Conservation (phyloP, 345 rosid species). For the Acer yangbiense region DNA sequence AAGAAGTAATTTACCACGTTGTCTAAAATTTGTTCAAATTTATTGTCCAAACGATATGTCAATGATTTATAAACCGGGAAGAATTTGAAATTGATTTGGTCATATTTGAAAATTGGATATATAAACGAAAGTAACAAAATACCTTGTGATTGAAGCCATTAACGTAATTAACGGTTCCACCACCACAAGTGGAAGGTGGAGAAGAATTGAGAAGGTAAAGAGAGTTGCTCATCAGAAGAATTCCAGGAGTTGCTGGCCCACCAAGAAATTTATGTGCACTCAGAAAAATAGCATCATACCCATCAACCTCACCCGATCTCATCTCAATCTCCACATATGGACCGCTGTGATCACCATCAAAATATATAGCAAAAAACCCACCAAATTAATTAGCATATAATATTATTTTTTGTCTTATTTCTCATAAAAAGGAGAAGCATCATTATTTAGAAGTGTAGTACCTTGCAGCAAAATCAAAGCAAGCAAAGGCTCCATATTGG, state of each 20-base stretch:
- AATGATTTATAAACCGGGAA: too few relatives aligned
- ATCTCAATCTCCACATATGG: constrained; percentile 58
- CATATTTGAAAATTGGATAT: too few relatives aligned
- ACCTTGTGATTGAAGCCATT: constrained; percentile 55
- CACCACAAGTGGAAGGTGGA: constrained; percentile 69
- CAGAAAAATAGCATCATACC: constrained; percentile 57
- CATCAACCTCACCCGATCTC: constrained; percentile 50
- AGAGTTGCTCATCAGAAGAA: constrained; percentile 51
- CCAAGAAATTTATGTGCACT: constrained; percentile 68
- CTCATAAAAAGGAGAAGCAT: too few relatives aligned
- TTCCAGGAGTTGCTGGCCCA: constrained; percentile 65
- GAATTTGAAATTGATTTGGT: too few relatives aligned
- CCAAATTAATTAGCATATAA: too few relatives aligned
- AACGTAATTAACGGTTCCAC: constrained; percentile 64
- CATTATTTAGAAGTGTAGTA: too few relatives aligned
- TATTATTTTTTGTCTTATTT: too few relatives aligned
- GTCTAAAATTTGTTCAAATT: too few relatives aligned
- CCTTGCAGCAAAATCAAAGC: constrained; percentile 36
- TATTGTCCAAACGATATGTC: too few relatives aligned
- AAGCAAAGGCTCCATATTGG: constrained; percentile 48
- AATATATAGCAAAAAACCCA: too few relatives aligned
- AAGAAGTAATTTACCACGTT: too few relatives aligned
- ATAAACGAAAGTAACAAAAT: too few relatives aligned
- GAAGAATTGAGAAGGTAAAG: constrained; percentile 44
- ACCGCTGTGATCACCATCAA: constrained; percentile 28